Percentiles rank a stretch among this genome's conserved stretches.
Evolutionary conservation across 129 eudicot genomes (phyloP).

Genomic region (Lonicera japonica): DNA sequence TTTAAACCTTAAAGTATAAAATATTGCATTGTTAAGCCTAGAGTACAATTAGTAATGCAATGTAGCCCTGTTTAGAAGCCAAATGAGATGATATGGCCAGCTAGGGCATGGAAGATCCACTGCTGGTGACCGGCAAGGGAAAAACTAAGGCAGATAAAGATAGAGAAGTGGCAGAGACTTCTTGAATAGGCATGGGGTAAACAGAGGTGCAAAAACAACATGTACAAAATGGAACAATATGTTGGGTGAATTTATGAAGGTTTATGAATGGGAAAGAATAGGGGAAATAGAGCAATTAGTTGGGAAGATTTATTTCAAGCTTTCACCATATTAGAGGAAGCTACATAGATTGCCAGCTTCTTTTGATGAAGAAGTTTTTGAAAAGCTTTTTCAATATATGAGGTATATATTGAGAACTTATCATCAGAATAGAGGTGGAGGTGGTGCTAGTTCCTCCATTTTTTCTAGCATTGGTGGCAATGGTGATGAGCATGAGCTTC

Average conservation of each 20-base stretch:
- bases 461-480: constrained; percentile 7
- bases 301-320: constrained; percentile 64
- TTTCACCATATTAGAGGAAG: constrained; percentile 62
- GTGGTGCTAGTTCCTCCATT: constrained; percentile 7
- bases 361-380: constrained; percentile 75
- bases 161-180: constrained; percentile 61
- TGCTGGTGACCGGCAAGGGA: constrained; percentile 34
- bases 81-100: constrained; percentile 66
- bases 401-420: constrained; percentile 59
- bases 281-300: constrained; percentile 66
- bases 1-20: too few species aligned
- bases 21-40: too few species aligned
- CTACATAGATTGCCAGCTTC: constrained; percentile 64
- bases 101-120: constrained; percentile 55
- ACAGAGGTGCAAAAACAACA: constrained; percentile 67
- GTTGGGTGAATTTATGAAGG: constrained; percentile 81
- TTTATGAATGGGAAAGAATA: constrained; percentile 70
- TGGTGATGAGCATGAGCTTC: constrained; percentile 36
- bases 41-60: too few species aligned
- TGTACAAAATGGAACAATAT: constrained; percentile 87
- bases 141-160: constrained; percentile 78
- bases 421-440: constrained; percentile 5
- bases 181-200: constrained; percentile 54
- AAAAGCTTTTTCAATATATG: constrained; percentile 69
- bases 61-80: constrained; percentile 93